Evolutionary conservation across 768 basidiomycete genomes (phyloP).

Genomic region (Trametes gibbosa): DNA sequence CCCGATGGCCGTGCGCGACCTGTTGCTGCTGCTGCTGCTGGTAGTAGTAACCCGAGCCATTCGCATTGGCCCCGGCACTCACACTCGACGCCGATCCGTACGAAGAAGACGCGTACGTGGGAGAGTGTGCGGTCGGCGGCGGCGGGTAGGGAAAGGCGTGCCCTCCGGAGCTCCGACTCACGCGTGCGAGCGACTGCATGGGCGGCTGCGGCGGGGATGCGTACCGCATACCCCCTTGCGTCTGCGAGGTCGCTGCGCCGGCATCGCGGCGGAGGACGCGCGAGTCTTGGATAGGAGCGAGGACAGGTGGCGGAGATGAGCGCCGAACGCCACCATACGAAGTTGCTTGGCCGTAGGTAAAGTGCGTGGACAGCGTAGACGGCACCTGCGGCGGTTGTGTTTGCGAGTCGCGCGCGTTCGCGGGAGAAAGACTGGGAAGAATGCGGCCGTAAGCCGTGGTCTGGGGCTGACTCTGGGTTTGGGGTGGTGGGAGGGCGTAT

Average conservation of each 20-base stretch:
- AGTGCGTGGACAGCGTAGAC: not conserved
- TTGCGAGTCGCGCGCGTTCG: not conserved
- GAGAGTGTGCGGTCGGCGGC: not conserved
- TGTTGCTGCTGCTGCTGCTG: not conserved
- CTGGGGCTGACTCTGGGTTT: not conserved
- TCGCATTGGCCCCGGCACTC: no score
- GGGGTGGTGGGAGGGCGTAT: conserved; percentile 13
- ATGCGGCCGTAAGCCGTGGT: conserved; percentile 1
- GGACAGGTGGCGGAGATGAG: conserved; percentile 18
- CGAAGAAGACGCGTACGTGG: not conserved
- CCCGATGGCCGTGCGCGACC: not conserved
- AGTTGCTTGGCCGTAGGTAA: not conserved
- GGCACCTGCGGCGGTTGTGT: not conserved
- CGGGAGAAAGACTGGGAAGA: conserved; percentile 6
- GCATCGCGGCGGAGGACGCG: conserved; percentile 11
- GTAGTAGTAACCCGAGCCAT: conserved; percentile 7
- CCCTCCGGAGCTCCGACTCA: conserved; percentile 4
- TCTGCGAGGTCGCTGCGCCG: not conserved
- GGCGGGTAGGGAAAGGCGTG: conserved; percentile 11
- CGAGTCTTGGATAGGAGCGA: conserved; percentile 26
- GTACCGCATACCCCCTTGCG: not conserved
- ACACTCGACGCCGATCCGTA: not conserved
- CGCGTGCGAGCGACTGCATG: conserved; percentile 4
- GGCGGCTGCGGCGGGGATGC: conserved; percentile 1
- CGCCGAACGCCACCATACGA: not conserved